Base-by-base conservation (phyloP, 768 basidiomycete genomes). In the Tremella yokohamensis region DNA sequence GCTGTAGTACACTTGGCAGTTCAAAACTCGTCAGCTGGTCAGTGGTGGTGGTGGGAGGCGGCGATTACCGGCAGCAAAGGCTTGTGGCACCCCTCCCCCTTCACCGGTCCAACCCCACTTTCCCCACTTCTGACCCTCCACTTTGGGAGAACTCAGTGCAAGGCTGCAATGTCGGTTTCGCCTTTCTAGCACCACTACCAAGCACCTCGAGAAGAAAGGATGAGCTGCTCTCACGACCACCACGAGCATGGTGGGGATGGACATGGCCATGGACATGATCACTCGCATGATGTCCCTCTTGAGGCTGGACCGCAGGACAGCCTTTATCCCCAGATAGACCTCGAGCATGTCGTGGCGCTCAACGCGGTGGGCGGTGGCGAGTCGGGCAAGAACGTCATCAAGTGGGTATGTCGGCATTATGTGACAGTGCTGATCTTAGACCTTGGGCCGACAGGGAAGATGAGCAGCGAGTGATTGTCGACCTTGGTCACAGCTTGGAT, bases 281-380 rank as follows among this genome's bases (percentile, higher is more conserved):
- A 84, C 52, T 63, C 63, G 3, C 71, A 76, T 48, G 71, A 72
- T 20, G 64, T 68, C 1, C 75, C 75, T 2, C 58, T 71, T 1
- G 59, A 88, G 64, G 58, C 70, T 2, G 77, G 77, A 1, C 68
- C 69, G 2, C 63, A 67, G 13, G 67, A 70, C 42, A 69, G 66
- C 26, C 79, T 96, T 3, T 93, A 80, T 72, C 60, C 77, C 1
- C 82, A 86, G 61, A 88, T 96, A 62, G 90, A 94, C 76, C 83
- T 85, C 40, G 77, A 80, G 38, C 88, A 94, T 72, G 88, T 91
- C 48, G 80, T 87, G 42, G 89, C 87, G 26, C 78, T 96, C 55
- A 96, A 96, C 69, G 83, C 82, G 16, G 56, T 48, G 6, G 77
- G 72, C 1, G 79, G 78, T n/a, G 81, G 18, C 63, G 78, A 53